A percentile compares a stretch with the other conserved stretches of the same genome.
Evolutionary conservation across 257 asterid species (phyloP).

Genomic region (Solanum piurae): DNA sequence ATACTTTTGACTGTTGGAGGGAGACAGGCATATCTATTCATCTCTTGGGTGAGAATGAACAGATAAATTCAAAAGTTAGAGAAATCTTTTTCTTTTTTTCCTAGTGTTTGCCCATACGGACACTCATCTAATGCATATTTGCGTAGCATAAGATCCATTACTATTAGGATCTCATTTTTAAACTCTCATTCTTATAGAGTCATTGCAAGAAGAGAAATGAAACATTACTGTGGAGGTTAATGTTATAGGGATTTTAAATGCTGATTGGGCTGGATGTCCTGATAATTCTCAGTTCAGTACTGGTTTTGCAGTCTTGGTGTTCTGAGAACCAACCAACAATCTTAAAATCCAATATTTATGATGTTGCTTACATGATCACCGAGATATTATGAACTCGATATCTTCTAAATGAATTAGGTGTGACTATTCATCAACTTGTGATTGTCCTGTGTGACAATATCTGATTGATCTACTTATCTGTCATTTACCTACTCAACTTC

Average conservation of each 20-base stretch:
- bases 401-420: not conserved
- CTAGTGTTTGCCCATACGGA: not conserved
- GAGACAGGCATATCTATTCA: not conserved
- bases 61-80: not conserved
- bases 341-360: not conserved
- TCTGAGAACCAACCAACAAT: too few relatives aligned
- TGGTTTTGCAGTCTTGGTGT: not conserved
- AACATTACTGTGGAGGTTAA: not conserved
- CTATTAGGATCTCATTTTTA: too few relatives aligned
- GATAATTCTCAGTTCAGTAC: not conserved
- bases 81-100: not conserved
- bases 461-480: too few relatives aligned
- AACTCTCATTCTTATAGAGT: not conserved
- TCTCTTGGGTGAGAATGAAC: not conserved
- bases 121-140: not conserved
- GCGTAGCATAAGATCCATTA: not conserved
- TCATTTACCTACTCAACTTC: too few relatives aligned
- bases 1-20: not conserved
- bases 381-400: not conserved
- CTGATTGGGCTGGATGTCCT: not conserved
- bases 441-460: not conserved
- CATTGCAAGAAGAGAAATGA: not conserved
- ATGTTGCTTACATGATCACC: not conserved
- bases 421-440: not conserved
- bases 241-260: not conserved